Evolutionary conservation across 1,284 basidiomycete species (phyloP), one percentile per base, ranked within the genome.

Genomic region (Irpex sp.): DNA sequence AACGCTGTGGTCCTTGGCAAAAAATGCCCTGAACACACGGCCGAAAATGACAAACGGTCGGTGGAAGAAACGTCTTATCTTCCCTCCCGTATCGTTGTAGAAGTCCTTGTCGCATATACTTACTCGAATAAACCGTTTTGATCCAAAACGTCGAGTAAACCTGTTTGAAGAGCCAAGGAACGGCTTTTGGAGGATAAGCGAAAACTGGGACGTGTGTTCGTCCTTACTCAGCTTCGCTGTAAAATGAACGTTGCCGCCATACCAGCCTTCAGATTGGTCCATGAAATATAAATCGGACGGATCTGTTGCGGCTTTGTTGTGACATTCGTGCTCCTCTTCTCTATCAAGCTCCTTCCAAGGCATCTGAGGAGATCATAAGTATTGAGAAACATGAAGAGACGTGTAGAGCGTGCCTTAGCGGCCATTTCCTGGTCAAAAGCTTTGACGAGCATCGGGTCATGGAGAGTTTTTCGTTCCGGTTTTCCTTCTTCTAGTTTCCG

Each of bases 81-180:
- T 60, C 0, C 64, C 40, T 0, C 68, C 62, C 1, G 58, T 47
- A 0, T 59, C 47, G 49, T 68, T 65, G 5, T 72, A 57, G 0
- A 71, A 31, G 5, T 73, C 68, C 11, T 69, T 62, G 1, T 72
- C 67, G 0, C 3, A 36, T 5, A 80, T 65, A 5, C 70, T 71
- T 15, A 81, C 67, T 2, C 77, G 72, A 1, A 82, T 60, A 19
- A 83, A 70, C 1, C 70, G 68, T 6, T 70, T 67, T 0, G 80
- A 82, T 1, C 81, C 81, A 60, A 78, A 81, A 0, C 76, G 72
- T 0, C 81, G 74, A 1, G 70, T 69, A 48, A 81, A 72, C 0
- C 79, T 72, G 49, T 72, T 75, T 0, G 79, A 81, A 0, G 78
- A 65, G 2, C 73, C 72, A 0, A 79, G 71, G 5, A 64, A 64